phyloP scores from a whole-genome alignment of 169 alveolate genomes.

The Eimeria sp. region DNA sequence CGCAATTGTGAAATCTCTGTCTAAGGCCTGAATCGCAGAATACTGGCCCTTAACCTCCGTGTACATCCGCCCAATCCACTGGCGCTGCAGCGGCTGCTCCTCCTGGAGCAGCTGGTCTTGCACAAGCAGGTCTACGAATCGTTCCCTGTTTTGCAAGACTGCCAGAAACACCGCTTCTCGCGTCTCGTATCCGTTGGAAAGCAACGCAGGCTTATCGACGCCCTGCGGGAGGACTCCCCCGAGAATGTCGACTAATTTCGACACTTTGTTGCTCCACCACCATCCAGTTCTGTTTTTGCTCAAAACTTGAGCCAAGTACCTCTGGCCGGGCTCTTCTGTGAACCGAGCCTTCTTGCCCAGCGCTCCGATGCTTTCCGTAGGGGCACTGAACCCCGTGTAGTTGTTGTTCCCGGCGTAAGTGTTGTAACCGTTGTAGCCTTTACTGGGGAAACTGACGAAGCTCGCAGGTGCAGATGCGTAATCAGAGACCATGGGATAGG shows the following conservation, averaged over 20 bases:
- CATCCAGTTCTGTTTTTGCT: neutral
- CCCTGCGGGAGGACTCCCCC: constrained; percentile 13
- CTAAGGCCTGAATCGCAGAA: neutral
- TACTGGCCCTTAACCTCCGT: constrained; percentile 17
- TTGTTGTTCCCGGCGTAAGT: neutral
- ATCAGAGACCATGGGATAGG: neutral
- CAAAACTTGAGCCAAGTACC: constrained; percentile 17
- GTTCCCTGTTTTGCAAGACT: constrained; percentile 7
- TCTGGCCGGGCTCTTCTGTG: constrained; percentile 58
- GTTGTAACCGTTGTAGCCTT: neutral
- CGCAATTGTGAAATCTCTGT: constrained; percentile 26
- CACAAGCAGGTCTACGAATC: constrained; percentile 5
- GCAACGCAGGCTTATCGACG: constrained; percentile 5
- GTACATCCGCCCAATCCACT: constrained; percentile 66
- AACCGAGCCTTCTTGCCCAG: neutral
- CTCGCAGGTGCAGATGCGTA: neutral
- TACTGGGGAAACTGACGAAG: neutral
- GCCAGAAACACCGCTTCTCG: neutral
- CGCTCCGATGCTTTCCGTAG: neutral
- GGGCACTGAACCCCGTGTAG: neutral
- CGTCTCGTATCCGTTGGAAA: constrained; percentile 33
- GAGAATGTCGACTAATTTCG: neutral
- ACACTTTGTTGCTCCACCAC: constrained; percentile 27
- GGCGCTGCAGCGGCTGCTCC: neutral
- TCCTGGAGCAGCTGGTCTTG: constrained; percentile 1